Evolutionary conservation across 768 basidiomycete species (phyloP), one percentile per base, ranked within the genome.

Genomic region (Butyriboletus loyo): DNA sequence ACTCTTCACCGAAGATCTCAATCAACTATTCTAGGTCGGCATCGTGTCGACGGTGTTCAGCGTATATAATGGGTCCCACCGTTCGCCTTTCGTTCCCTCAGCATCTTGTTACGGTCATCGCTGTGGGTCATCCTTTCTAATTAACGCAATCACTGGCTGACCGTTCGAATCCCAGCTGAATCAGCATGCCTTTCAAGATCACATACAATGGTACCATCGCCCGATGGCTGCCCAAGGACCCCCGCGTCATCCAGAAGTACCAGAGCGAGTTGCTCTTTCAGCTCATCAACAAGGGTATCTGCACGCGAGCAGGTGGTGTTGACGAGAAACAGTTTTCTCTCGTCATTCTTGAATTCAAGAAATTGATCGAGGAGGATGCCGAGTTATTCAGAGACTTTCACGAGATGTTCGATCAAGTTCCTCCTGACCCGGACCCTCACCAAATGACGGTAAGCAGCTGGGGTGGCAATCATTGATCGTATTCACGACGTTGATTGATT

Each of bases 241-340:
- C 59, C 5, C 36, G 21, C 5, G 27, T 52, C 25, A 30, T 63
- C 15, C 45, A 39, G 30, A 11, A 17, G 17, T 41, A 24, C 35
- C 44, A 55, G 49, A 47, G 41, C 64, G 34, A 69, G 57, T 44
- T 71, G 64, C 55, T 64, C 66, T 10, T 50, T 59, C 34, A 56
- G 59, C 55, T 68, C 57, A 7, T 72, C 19, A 5, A 39, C 2
- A 36, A 44, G 5, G 54, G 57, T 7, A 19, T 73, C 49, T 42
- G 15, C 39, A 52, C 27, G 17, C 19, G 4, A 19, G 36, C 17
- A 14, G 51, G 59, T 3, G 39, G 42, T 2, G 39, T 58, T 6
- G 56, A 59, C 15, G 42, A 52, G 10, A 48, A 30, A 6, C 49
- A 44, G 19, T 42, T 66, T 27, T 52, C 57, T 11, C 59, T 37